Percentiles rank a stretch among this genome's conserved stretches.
phyloP scores from a whole-genome alignment of 2,329 filamentous ascomycete genomes.

The Apiospora koreana region DNA sequence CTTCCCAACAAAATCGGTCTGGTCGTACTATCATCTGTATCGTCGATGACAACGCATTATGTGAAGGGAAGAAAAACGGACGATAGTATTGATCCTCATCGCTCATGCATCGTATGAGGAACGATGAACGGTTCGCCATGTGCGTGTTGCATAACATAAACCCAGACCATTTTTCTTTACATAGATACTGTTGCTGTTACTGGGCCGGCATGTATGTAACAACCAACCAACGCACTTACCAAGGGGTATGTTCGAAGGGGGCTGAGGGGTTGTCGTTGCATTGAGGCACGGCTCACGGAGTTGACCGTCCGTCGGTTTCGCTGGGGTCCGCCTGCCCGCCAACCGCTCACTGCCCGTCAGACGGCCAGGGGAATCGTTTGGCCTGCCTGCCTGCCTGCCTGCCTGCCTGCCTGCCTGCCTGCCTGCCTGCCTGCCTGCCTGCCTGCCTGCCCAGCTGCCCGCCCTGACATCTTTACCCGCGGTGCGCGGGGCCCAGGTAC shows the following conservation, averaged over 20 bases:
- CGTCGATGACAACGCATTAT: neutral
- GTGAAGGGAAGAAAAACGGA: neutral
- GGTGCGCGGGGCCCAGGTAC: too few relatives aligned
- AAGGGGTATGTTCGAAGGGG: neutral
- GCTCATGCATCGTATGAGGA: neutral
- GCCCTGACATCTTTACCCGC: too few relatives aligned
- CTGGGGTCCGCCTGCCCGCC: neutral
- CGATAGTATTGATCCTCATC: neutral
- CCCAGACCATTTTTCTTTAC: neutral
- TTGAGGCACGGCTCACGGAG: constrained; percentile 6
- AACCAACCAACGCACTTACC: too few relatives aligned
- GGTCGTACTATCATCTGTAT: neutral
- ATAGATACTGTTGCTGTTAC: neutral
- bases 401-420: neutral
- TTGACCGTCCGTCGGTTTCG: constrained; percentile 1
- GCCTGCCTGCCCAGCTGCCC: neutral
- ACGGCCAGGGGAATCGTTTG: neutral
- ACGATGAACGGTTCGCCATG: neutral
- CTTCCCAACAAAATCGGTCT: neutral
- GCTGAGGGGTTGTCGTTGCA: neutral
- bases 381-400: neutral
- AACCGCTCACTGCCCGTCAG: neutral
- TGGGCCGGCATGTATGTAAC: too few relatives aligned
- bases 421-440: neutral
- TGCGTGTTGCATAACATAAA: neutral